A percentile compares a stretch with the other conserved stretches of the same genome.
phyloP scores from a whole-genome alignment of 2,329 filamentous ascomycete genomes.

The Paraphoma chrysanthemicola region DNA sequence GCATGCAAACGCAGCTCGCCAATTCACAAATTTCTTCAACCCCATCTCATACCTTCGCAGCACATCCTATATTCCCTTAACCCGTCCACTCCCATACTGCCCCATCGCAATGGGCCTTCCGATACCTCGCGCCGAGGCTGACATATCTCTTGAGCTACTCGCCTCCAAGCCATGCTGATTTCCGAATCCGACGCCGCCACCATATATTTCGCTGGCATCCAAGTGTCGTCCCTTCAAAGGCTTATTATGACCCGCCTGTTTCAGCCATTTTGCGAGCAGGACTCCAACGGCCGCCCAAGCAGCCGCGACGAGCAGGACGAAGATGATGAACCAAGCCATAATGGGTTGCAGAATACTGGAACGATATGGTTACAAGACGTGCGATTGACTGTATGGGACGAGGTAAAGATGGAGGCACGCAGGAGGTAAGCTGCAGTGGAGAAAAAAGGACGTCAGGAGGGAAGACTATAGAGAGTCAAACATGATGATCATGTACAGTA shows the following conservation, averaged over 20 bases:
- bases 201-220: slow-evolving; percentile 9
- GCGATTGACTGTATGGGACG: too few relatives aligned
- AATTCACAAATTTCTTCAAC: background rate
- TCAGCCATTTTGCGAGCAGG: slow-evolving; percentile 24
- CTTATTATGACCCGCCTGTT: slow-evolving; percentile 20
- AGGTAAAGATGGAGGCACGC: too few relatives aligned
- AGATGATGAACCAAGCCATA: slow-evolving; percentile 16
- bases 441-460: background rate
- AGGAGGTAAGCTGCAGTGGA: too few relatives aligned
- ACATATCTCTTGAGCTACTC: background rate
- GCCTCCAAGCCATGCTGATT: background rate
- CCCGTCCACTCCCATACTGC: slow-evolving; percentile 18
- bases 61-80: slow-evolving; percentile 20
- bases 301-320: slow-evolving; percentile 22
- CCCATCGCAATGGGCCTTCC: slow-evolving; percentile 12
- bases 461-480: background rate
- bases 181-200: slow-evolving; percentile 18
- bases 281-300: slow-evolving; percentile 24
- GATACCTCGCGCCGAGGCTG: background rate
- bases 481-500: background rate
- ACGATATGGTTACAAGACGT: too few relatives aligned
- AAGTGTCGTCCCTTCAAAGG: slow-evolving; percentile 17
- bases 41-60: background rate
- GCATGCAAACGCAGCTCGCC: background rate
- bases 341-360: background rate